These are phyloP conservation scores for Exobasidium cylindrosporum DNA, from an alignment of 1,284 basidiomycete genomes.

Conservation along the genomic window DNA sequence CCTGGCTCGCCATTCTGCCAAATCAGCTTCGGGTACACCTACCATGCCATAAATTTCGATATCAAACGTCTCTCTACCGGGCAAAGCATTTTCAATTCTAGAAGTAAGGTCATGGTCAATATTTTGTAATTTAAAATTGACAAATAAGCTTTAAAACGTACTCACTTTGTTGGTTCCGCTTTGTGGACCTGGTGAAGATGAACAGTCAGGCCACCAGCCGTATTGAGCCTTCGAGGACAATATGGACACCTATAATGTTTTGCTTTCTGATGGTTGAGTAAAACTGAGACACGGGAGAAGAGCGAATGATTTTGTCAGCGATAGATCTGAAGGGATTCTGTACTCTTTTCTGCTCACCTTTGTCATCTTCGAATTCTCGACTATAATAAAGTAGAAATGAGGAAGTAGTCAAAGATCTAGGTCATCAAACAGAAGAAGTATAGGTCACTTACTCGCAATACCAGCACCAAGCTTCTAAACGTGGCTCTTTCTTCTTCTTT, in stretches of 20 bases:
- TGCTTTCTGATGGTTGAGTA: conserved; percentile 98
- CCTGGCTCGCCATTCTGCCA: conserved; percentile 90
- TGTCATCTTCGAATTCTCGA: conserved; percentile 55
- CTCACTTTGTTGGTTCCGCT: conserved; percentile 89
- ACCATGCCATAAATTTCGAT: conserved; percentile 99
- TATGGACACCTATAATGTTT: conserved; percentile 98
- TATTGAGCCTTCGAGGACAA: conserved; percentile 91
- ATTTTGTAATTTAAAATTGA: not conserved
- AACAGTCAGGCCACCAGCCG: conserved; percentile 95
- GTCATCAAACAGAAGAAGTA: not conserved
- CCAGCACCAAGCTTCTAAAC: conserved; percentile 79
- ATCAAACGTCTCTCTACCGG: conserved; percentile 94
- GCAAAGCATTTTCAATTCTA: conserved; percentile 91
- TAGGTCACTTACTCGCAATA: conserved; percentile 80
- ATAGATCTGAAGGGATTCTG: not conserved
- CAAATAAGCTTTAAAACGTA: no score
- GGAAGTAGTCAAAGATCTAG: not conserved
- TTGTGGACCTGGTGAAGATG: conserved; percentile 99
- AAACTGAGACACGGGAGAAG: conserved; percentile 63
- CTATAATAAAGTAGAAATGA: conserved; percentile 19
- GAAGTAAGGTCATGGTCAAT: conserved; percentile 14
- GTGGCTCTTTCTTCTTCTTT: conserved; percentile 54
- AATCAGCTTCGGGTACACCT: conserved; percentile 88
- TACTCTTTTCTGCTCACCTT: conserved; percentile 38
- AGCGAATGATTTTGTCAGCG: no score